Conservation (phyloP, 441 rosid genomes). For the Eugenia klotzschiana region DNA sequence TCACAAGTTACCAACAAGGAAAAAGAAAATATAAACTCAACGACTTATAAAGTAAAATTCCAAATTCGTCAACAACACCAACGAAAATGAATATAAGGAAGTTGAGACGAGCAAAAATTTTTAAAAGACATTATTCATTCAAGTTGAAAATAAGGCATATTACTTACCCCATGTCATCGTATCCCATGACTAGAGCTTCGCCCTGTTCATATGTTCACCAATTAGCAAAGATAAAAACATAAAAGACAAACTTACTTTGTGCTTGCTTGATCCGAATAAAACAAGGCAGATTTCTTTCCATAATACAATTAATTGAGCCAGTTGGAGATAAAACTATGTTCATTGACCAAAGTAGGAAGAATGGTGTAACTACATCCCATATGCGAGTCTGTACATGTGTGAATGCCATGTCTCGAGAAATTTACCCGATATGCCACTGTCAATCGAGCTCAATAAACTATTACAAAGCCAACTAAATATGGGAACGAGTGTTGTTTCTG, state of each 20-base stretch:
- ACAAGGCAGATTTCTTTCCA: not conserved
- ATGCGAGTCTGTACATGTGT: not conserved
- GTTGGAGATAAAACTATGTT: not conserved
- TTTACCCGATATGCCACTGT: not conserved
- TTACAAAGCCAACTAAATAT: not conserved
- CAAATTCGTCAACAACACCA: not conserved
- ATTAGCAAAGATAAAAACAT: not conserved
- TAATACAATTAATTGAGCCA: not conserved
- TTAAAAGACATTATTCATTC: slow-evolving; percentile 1
- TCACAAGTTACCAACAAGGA: not conserved
- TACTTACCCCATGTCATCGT: slow-evolving; percentile 95
- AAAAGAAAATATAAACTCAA: not conserved
- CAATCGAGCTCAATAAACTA: not conserved
- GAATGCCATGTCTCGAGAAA: not conserved
- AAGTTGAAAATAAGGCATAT: slow-evolving; percentile 3
- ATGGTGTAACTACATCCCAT: not conserved
- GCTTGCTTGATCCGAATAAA: not conserved
- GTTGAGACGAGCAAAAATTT: not conserved
- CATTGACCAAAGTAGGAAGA: not conserved
- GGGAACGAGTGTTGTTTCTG: not conserved
- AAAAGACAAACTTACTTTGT: not conserved
- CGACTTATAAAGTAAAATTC: not conserved
- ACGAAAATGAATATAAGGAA: not conserved
- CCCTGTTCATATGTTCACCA: slow-evolving; percentile 34
- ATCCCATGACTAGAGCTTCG: slow-evolving; percentile 97